Base-by-base conservation (phyloP, 75 land plant genomes). In the Picea glauca region DNA sequence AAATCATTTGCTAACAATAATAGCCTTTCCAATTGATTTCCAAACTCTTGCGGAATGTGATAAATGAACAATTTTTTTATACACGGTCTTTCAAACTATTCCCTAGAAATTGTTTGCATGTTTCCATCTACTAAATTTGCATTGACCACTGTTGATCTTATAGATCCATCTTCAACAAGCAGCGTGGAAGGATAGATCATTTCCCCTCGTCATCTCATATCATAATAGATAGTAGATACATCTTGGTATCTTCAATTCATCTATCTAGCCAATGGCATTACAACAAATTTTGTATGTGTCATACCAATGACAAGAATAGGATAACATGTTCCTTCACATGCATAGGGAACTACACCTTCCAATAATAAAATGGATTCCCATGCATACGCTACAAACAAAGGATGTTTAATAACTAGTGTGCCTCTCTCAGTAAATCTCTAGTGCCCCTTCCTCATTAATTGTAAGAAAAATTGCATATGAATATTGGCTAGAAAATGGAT, bases 1-100 rank as follows among this genome's bases (percentile, higher is more conserved):
- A 81, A 96, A 96, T 78, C 99, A 96, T 89, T 96, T 96, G 85
- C 99, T 94, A 26, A 88, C 88, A 40, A 97, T 93, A 60, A 95
- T 94, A 46, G 90, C 91, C 83, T 94, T 94, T 83, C 94, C 97
- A 14, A 96, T 88, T 87, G 85, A 78, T 96, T 96, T 66, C 99
- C 97, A 87, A 84, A 96, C 82, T 93, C 94, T 83, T 93, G 92
- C 62, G 99, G 96, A 62, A 96, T 92, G 79, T 96, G 99, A 83
- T 96, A 96, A 38, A 96, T 96, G 76, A 96, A 96, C 17, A 96
- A 80, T 84, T 96, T 96, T 26, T 17, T 91, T 59, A 96, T 96
- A 58, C 96, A 93, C 35, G 99, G 99, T 79, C 99, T 96, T 96
- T 96, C 98, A 61, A 81, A 78, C 72, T 96, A 96, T 79, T 81